Percentiles rank a stretch among this genome's conserved stretches.
phyloP scores from a whole-genome alignment of 768 basidiomycete genomes.

The Lactarius hatsudake region DNA sequence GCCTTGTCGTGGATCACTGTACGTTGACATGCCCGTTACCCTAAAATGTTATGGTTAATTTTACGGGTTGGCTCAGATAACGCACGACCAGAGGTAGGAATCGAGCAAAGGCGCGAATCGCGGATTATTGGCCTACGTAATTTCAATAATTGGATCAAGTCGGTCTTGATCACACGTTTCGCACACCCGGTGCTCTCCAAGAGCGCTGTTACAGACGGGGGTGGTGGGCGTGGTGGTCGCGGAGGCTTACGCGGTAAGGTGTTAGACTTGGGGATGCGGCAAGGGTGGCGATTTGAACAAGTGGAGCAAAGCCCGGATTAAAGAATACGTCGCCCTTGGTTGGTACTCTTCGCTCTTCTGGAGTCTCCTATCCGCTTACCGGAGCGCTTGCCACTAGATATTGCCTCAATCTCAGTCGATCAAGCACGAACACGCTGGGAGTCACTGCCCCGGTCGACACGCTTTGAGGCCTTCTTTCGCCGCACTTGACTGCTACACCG shows the following conservation, averaged over 20 bases:
- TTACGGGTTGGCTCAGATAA: conserved; percentile 60
- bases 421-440: conserved; percentile 79
- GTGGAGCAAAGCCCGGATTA: conserved; percentile 85
- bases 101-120: conserved; percentile 77
- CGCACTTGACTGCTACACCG: conserved; percentile 83
- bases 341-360: conserved; percentile 30
- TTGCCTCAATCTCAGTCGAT: conserved; percentile 82
- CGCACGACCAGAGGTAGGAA: conserved; percentile 86
- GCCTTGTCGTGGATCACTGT: conserved; percentile 78
- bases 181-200: conserved; percentile 62
- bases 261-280: conserved; percentile 96
- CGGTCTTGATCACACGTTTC: conserved; percentile 90
- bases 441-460: conserved; percentile 45
- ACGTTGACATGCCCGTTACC: conserved; percentile 35
- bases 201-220: conserved; percentile 23
- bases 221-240: conserved; percentile 33
- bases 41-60: neutral
- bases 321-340: conserved; percentile 82
- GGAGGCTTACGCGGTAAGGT: conserved; percentile 60
- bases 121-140: conserved; percentile 96
- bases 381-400: conserved; percentile 50
- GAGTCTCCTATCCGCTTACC: conserved; percentile 8
- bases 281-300: conserved; percentile 97
- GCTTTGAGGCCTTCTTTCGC: conserved; percentile 79
- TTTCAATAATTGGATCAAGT: conserved; percentile 99